Conservation (phyloP, 306 rosid genomes). For the Sophora flavescens region DNA sequence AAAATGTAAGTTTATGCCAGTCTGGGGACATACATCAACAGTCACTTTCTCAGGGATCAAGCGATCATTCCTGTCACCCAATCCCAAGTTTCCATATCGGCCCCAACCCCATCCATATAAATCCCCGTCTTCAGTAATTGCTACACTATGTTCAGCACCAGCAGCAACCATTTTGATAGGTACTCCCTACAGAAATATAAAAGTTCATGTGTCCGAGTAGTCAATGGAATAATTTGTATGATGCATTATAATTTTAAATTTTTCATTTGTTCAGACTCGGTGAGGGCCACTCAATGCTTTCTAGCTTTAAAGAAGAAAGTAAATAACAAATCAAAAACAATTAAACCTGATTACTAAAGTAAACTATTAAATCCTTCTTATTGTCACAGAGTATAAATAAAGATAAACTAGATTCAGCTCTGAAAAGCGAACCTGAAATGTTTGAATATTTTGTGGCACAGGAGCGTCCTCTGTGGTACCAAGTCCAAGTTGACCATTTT, state of each 20-base stretch:
- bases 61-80: conserved; percentile 92
- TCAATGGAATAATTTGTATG: not conserved
- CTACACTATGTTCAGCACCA: conserved; percentile 98
- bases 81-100: conserved; percentile 92
- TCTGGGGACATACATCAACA: conserved; percentile 64
- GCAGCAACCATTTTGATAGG: conserved; percentile 93
- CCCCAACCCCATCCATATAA: conserved; percentile 99
- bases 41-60: conserved; percentile 81
- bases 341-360: not conserved
- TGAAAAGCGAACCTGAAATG: conserved; percentile 71
- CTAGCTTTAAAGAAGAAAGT: not conserved
- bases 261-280: not conserved
- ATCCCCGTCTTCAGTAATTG: conserved; percentile 82
- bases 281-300: conserved; percentile 10
- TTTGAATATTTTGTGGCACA: conserved; percentile 81
- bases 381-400: not conserved
- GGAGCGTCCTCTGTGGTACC: conserved; percentile 87
- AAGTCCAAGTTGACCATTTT: conserved; percentile 96
- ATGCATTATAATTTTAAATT: not conserved
- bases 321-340: not conserved
- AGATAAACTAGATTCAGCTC: conserved; percentile 36
- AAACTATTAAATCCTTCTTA: conserved; percentile 11
- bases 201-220: conserved; percentile 12
- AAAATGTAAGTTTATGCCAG: conserved; percentile 26
- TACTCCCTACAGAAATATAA: conserved; percentile 64